Evolutionary conservation across 2,329 filamentous ascomycete species (phyloP).

Genomic region (Aspergillus pseudoterreus): DNA sequence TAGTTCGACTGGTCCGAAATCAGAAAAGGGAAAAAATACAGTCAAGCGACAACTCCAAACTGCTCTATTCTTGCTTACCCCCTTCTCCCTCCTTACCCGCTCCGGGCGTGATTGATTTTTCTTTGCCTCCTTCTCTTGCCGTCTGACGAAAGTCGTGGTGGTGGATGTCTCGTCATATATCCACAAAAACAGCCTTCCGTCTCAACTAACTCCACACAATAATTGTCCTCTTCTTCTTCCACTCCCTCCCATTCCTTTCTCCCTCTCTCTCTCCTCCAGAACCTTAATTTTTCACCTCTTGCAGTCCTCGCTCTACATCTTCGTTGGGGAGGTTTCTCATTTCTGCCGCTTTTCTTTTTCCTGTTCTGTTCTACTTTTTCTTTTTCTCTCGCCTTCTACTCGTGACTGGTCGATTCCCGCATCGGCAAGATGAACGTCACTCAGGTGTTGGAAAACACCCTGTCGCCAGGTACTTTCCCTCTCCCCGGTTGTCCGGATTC

Average conservation of each 20-base stretch:
- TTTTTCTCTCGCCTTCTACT: slow-evolving; percentile 17
- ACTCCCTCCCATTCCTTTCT: not conserved
- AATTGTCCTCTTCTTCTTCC: slow-evolving; percentile 11
- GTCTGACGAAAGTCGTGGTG: slow-evolving; percentile 23
- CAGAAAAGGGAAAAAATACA: slow-evolving; percentile 3
- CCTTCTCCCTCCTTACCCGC: slow-evolving; percentile 2
- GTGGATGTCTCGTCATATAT: slow-evolving; percentile 39
- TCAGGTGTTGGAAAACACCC: slow-evolving; percentile 93
- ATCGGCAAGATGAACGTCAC: slow-evolving; percentile 83
- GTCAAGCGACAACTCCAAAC: not conserved
- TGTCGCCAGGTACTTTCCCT: slow-evolving; percentile 71
- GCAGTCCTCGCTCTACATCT: slow-evolving; percentile 13
- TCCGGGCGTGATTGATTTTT: slow-evolving; percentile 6
- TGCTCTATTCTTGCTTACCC: not conserved
- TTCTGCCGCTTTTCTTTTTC: slow-evolving; percentile 12
- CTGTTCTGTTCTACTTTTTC: slow-evolving; percentile 17
- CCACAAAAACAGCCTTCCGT: slow-evolving; percentile 37
- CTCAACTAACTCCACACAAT: slow-evolving; percentile 20
- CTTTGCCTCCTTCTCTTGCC: slow-evolving; percentile 21
- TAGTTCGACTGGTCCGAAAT: slow-evolving; percentile 1
- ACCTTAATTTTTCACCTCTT: slow-evolving; percentile 1
- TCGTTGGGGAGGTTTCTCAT: slow-evolving; percentile 1
- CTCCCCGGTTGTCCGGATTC: not conserved
- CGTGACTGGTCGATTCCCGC: slow-evolving; percentile 16
- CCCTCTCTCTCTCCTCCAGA: not conserved